Conservation (phyloP, 768 basidiomycete species). For the Pleurotus tuber-regium region DNA sequence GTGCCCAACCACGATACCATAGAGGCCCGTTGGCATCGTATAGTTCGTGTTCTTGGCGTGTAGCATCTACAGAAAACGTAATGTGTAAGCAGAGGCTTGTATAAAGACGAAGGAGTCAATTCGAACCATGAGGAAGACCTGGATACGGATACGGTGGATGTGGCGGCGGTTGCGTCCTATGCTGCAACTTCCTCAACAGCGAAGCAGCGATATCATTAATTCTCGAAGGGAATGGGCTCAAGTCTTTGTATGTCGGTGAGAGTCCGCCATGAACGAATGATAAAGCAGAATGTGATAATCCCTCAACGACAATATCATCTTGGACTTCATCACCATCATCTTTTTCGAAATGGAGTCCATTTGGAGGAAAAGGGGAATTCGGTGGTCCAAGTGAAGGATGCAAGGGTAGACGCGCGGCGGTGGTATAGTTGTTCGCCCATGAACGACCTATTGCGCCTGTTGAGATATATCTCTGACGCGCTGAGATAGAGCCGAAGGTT, state of each 20-base stretch:
- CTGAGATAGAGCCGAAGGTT: conserved; percentile 72
- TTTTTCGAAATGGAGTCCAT: conserved; percentile 13
- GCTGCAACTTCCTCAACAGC: conserved; percentile 69
- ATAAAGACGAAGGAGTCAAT: background rate
- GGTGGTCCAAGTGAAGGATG: conserved; percentile 67
- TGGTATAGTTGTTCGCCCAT: conserved; percentile 86
- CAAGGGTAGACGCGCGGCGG: conserved; percentile 77
- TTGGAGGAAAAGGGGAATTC: conserved; percentile 56
- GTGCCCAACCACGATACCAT: conserved; percentile 96
- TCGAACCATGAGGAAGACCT: conserved; percentile 56
- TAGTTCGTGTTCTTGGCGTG: conserved; percentile 62
- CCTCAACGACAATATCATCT: conserved; percentile 2
- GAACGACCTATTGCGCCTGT: conserved; percentile 75
- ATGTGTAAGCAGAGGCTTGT: conserved; percentile 21
- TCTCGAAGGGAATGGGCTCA: conserved; percentile 78
- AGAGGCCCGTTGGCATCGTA: conserved; percentile 81
- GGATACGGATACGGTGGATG: conserved; percentile 79
- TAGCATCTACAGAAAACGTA: conserved; percentile 51
- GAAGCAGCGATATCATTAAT: conserved; percentile 77
- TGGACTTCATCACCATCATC: conserved; percentile 35
- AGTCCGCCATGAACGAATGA: conserved; percentile 96
- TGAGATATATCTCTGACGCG: conserved; percentile 71
- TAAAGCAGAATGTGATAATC: conserved; percentile 72
- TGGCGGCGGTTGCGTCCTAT: conserved; percentile 65
- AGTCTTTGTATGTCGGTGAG: conserved; percentile 67